Conservation (phyloP, 805 yeast species). For the Barnettozyma pratensis region DNA sequence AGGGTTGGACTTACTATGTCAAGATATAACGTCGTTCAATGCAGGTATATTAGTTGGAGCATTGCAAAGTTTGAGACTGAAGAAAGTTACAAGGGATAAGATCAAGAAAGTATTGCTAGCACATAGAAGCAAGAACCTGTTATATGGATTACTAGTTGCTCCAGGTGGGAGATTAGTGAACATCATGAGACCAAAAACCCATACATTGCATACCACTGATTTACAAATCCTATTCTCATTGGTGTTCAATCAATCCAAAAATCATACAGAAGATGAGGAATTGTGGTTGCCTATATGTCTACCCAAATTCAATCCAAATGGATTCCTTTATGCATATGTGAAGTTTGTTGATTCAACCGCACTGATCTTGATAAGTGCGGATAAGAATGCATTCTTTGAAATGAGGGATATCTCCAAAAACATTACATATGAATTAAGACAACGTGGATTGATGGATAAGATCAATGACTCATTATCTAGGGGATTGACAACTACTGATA, state of each 20-base stretch:
- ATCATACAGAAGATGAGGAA: conserved; percentile 47
- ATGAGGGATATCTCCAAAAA: conserved; percentile 57
- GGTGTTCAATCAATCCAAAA: conserved; percentile 43
- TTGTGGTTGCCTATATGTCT: conserved; percentile 93
- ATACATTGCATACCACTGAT: conserved; percentile 77
- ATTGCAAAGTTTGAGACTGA: conserved; percentile 55
- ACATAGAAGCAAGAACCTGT: conserved; percentile 46
- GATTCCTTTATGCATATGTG: conserved; percentile 80
- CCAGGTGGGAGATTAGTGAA: conserved; percentile 62
- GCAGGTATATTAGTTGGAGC: conserved; percentile 64
- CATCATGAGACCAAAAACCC: conserved; percentile 70
- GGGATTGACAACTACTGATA: conserved; percentile 42
- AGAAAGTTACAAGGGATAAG: conserved; percentile 50
- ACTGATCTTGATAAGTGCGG: conserved; percentile 44
- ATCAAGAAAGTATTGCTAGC: conserved; percentile 50
- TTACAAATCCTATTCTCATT: conserved; percentile 68
- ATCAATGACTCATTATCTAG: conserved; percentile 32
- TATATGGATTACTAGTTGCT: conserved; percentile 72
- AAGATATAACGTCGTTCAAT: conserved; percentile 44
- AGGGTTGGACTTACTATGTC: conserved; percentile 61
- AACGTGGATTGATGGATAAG: conserved; percentile 32
- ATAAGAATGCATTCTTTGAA: conserved; percentile 73
- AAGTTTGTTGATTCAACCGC: conserved; percentile 47
- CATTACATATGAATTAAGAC: conserved; percentile 39
- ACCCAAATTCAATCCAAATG: conserved; percentile 84